Base-by-base conservation (phyloP, 148 eudicot species). In the Spergularia bocconei region DNA sequence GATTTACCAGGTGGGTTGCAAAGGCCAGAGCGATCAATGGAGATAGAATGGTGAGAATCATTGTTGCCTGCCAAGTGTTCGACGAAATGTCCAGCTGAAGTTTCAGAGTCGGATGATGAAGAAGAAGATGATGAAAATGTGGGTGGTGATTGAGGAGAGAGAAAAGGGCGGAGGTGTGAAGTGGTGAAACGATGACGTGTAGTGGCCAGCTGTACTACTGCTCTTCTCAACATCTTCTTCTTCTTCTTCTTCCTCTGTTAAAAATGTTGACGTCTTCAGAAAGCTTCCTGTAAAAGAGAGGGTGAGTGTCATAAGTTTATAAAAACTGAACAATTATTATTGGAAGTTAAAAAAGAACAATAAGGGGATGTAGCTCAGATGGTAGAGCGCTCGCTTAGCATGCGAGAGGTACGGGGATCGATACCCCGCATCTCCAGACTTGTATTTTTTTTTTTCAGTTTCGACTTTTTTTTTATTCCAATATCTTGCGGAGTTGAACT, bases 361-460 rank as follows among this genome's bases (percentile, higher is more conserved):
- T 7, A 1, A 0, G 97, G 97, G 98, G 97, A 89, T 91, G 98
- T 93, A 93, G 98, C 94, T 91, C 98, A 93, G 98, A 91, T 93
- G 97, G 97, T 91, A 91, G 97, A 91, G 98, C 94, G 91, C 91
- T 91, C 98, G 97, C 98, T 93, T 91, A 93, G 97, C 93, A 91
- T 91, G 94, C 92, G 94, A 93, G 98, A 93, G 97, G 98, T 82
- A 91, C 88, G 98, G 98, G 92, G 93, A 93, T 93, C 97, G 94
- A 93, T 91, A 88, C 98, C 97, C 97, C 92, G 90, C 97, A 88
- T 93, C 97, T 90, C 91, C 86, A 80, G 60, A 23, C 0, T 23
- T 23, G 0, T 23, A 0, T 23, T 23, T 23, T 23, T 23, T 23
- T 23, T 23, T 23, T 23, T 23, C 1, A 23, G 25, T 23, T 23